Percentiles rank a stretch among this genome's conserved stretches.
Evolutionary conservation across 768 basidiomycete genomes (phyloP).

Genomic region (Tulasnella sp.): DNA sequence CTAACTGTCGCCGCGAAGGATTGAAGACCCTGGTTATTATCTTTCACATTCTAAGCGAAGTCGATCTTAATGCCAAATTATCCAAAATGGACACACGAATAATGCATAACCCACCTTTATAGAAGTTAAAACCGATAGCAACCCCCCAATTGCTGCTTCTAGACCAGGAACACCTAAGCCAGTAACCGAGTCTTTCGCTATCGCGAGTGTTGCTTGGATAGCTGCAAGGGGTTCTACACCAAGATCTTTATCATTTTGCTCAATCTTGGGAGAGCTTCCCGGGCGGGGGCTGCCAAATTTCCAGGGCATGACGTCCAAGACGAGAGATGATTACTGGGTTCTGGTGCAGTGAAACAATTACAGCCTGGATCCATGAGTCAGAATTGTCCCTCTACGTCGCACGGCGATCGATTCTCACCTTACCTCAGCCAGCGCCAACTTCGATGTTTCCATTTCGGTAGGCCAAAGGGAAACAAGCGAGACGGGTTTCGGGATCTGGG

Average conservation of each 20-base stretch:
- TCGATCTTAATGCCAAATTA: neutral
- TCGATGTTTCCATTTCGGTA: too few species aligned
- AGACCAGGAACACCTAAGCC: constrained; percentile 1
- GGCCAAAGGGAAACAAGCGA: too few species aligned
- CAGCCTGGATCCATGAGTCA: neutral
- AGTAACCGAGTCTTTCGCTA: neutral
- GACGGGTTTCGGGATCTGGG: too few species aligned
- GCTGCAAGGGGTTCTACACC: neutral
- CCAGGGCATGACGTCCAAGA: neutral
- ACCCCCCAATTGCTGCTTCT: neutral
- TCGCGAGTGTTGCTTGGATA: neutral
- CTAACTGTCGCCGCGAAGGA: neutral
- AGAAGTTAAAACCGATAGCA: neutral
- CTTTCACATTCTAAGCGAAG: neutral
- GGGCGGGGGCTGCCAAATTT: neutral
- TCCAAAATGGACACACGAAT: neutral
- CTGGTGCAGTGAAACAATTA: neutral
- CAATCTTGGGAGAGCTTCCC: neutral
- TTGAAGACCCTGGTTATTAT: neutral
- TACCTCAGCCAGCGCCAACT: neutral
- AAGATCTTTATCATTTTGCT: neutral
- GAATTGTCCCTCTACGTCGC: neutral
- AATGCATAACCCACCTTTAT: neutral
- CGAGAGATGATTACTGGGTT: neutral
- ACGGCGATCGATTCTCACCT: neutral